These are phyloP conservation scores for Aspergillus calidoustus DNA, from an alignment of 2,329 filamentous ascomycete species.

Conservation along the genomic window DNA sequence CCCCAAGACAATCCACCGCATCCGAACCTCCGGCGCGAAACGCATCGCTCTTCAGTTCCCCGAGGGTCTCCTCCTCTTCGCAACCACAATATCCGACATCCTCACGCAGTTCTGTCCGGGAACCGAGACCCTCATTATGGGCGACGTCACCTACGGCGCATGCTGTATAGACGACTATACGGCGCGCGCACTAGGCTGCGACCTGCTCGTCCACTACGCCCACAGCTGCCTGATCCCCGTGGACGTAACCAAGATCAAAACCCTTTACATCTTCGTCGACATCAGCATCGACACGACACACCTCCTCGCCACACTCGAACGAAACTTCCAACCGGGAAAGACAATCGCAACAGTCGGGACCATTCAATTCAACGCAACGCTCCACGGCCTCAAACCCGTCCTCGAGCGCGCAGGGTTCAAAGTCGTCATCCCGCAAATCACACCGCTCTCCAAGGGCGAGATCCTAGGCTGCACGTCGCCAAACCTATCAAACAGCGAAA, in stretches of 20 bases:
- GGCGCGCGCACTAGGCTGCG: slow-evolving; percentile 88
- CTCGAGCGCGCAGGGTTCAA: slow-evolving; percentile 85
- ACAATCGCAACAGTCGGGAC: slow-evolving; percentile 93
- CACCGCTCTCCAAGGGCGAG: slow-evolving; percentile 90
- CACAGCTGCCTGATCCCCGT: slow-evolving; percentile 96
- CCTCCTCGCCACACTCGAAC: slow-evolving; percentile 80
- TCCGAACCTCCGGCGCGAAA: slow-evolving; percentile 77
- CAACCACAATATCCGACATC: slow-evolving; percentile 97
- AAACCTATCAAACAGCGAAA: slow-evolving; percentile 60
- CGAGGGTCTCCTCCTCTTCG: slow-evolving; percentile 91
- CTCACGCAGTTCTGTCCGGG: slow-evolving; percentile 91
- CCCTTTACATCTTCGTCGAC: slow-evolving; percentile 96
- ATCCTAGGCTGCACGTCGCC: slow-evolving; percentile 98
- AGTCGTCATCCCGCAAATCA: slow-evolving; percentile 87
- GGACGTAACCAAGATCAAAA: slow-evolving; percentile 95
- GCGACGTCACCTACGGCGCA: slow-evolving; percentile 96
- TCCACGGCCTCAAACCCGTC: slow-evolving; percentile 79
- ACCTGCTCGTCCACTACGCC: slow-evolving; percentile 93
- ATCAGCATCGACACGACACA: slow-evolving; percentile 94
- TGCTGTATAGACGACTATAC: slow-evolving; percentile 99
- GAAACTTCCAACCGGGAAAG: slow-evolving; percentile 84
- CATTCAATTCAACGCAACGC: slow-evolving; percentile 97
- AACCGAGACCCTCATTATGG: slow-evolving; percentile 95
- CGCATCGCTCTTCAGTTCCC: slow-evolving; percentile 96
- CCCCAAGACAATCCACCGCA: slow-evolving; percentile 95